Percentiles rank a stretch among this genome's conserved stretches.
Conservation (phyloP, 805 yeast species). For the Kodamaea fukazawae region DNA sequence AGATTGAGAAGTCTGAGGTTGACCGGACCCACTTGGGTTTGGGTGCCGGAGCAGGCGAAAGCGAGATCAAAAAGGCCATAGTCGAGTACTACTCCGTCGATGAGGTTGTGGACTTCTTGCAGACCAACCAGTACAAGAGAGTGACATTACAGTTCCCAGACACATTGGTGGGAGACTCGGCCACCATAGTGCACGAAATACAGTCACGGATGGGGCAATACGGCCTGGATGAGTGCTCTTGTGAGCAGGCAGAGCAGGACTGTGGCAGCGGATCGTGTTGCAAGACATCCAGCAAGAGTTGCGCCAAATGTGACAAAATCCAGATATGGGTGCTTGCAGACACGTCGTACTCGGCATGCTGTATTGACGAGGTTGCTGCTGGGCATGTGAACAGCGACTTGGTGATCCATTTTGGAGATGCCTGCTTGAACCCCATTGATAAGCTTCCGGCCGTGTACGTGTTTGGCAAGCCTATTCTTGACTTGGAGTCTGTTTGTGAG, state of each 20-base stretch:
- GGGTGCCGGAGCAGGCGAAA: conserved; percentile 22
- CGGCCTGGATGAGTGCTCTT: not conserved
- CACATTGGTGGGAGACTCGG: conserved; percentile 69
- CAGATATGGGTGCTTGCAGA: conserved; percentile 81
- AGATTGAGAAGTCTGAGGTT: conserved; percentile 35
- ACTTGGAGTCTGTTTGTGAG: conserved; percentile 35
- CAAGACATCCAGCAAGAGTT: not conserved
- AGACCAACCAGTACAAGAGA: conserved; percentile 37
- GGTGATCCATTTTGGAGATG: conserved; percentile 92
- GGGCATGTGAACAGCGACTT: conserved; percentile 84
- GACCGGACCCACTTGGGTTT: conserved; percentile 26
- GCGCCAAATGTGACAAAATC: conserved; percentile 1
- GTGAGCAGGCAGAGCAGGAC: not conserved
- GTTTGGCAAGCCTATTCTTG: conserved; percentile 65
- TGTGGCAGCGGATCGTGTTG: not conserved
- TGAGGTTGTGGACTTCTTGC: conserved; percentile 42
- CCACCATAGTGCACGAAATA: conserved; percentile 58
- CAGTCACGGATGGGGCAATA: conserved; percentile 35
- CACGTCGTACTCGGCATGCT: conserved; percentile 92
- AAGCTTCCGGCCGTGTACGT: conserved; percentile 75
- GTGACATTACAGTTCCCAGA: conserved; percentile 94
- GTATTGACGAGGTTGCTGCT: conserved; percentile 96
- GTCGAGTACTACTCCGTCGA: conserved; percentile 54
- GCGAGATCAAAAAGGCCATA: conserved; percentile 34
- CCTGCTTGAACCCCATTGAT: conserved; percentile 80